These are phyloP conservation scores for Populus hybrid DNA, from an alignment of 441 rosid genomes.

Conservation along the genomic window DNA sequence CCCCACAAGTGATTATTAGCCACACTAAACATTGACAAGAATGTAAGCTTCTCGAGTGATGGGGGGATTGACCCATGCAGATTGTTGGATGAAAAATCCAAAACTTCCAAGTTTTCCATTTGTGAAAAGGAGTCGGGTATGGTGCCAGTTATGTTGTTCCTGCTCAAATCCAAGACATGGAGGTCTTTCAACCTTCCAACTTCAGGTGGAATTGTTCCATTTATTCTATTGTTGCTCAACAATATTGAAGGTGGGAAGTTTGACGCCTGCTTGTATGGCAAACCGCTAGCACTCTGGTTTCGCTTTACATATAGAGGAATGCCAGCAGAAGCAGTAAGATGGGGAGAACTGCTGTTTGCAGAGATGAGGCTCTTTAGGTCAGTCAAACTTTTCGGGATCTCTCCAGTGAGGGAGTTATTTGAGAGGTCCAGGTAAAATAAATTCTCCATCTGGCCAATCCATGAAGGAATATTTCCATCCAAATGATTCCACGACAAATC, in stretches of 20 bases:
- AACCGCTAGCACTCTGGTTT: conserved; percentile 60
- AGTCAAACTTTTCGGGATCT: conserved; percentile 53
- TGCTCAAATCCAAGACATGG: conserved; percentile 77
- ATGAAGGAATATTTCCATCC: conserved; percentile 58
- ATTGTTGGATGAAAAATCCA: conserved; percentile 71
- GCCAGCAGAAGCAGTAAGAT: conserved; percentile 39
- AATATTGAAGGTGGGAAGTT: conserved; percentile 81
- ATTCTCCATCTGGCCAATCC: conserved; percentile 84
- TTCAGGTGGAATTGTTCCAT: conserved; percentile 58
- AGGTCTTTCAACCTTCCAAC: conserved; percentile 75
- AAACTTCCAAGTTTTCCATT: conserved; percentile 64
- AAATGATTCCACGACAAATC: conserved; percentile 89
- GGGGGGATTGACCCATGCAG: conserved; percentile 62
- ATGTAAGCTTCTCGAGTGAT: conserved; percentile 66
- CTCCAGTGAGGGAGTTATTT: conserved; percentile 81
- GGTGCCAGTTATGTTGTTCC: conserved; percentile 64
- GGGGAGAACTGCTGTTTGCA: conserved; percentile 37
- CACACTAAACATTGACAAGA: conserved; percentile 78
- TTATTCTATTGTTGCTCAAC: conserved; percentile 58
- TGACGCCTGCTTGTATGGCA: conserved; percentile 68
- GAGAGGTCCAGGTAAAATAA: conserved; percentile 87
- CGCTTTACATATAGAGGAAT: conserved; percentile 80
- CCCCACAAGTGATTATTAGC: conserved; percentile 75
- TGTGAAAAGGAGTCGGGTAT: conserved; percentile 64
- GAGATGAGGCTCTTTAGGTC: conserved; percentile 55